Evolutionary conservation across 192 early-diverging fungal genomes (phyloP).

Genomic region (Spinellus fusiger): DNA sequence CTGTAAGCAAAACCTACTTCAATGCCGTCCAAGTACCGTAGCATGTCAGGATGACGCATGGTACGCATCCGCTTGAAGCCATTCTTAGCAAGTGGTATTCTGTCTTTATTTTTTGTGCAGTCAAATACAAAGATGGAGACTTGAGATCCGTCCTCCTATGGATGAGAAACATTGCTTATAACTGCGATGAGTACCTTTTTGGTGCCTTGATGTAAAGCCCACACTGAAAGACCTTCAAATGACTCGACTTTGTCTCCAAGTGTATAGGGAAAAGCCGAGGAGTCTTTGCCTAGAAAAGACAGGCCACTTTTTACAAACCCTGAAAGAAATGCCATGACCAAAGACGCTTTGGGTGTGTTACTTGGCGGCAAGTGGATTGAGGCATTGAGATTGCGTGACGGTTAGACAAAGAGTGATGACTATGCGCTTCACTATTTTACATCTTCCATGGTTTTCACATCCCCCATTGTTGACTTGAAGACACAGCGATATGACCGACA

Average conservation of each 20-base stretch:
- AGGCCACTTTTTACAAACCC: constrained; percentile 34
- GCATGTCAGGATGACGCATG: constrained; percentile 82
- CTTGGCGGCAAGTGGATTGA: too few species aligned
- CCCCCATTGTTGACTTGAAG: constrained; percentile 40
- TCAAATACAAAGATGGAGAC: constrained; percentile 87
- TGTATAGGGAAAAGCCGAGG: constrained; percentile 57
- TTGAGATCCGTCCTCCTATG: constrained; percentile 54
- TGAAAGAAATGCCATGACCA: constrained; percentile 32
- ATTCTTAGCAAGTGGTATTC: constrained; percentile 81
- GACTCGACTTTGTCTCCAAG: constrained; percentile 59
- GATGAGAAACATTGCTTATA: neutral
- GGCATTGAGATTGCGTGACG: neutral
- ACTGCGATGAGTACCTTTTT: constrained; percentile 45
- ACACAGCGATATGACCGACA: constrained; percentile 85
- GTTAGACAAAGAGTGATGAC: too few species aligned
- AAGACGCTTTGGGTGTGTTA: neutral
- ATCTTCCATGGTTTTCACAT: neutral
- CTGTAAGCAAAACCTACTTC: constrained; percentile 65
- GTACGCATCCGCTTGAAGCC: constrained; percentile 82
- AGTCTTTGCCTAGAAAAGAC: constrained; percentile 52
- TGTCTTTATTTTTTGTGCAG: constrained; percentile 53
- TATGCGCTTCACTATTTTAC: neutral
- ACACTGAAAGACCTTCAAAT: constrained; percentile 53
- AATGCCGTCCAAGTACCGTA: constrained; percentile 80
- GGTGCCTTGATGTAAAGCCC: constrained; percentile 57